Conservation (phyloP, 2,329 filamentous ascomycete species). For the Fusarium coicis region DNA sequence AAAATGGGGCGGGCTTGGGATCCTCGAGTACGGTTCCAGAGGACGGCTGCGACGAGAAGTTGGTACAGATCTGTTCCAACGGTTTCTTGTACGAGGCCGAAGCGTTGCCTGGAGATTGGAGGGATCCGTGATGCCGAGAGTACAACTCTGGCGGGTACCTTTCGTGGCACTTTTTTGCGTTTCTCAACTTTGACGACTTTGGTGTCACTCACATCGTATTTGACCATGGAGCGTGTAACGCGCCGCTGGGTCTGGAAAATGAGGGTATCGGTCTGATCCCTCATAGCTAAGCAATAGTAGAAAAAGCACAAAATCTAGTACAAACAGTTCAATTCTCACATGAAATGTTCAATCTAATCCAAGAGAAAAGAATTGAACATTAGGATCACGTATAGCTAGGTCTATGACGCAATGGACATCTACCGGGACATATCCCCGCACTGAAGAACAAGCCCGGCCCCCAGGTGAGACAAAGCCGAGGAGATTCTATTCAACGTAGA, state of each 20-base stretch:
- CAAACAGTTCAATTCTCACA: no score
- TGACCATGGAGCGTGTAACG: conserved; percentile 21
- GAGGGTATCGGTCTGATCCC: rapidly evolving
- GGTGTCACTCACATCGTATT: neutral
- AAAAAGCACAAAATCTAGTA: rapidly evolving
- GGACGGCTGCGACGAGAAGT: conserved; percentile 22
- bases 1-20: conserved; percentile 18
- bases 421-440: neutral
- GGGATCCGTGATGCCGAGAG: conserved; percentile 7
- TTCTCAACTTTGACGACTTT: neutral
- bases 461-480: neutral
- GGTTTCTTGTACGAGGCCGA: conserved; percentile 30
- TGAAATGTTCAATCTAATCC: no score
- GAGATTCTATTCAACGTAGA: no score
- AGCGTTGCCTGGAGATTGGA: neutral
- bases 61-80: conserved; percentile 17
- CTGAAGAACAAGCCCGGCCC: no score
- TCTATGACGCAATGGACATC: conserved; percentile 11
- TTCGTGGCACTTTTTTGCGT: neutral
- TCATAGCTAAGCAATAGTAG: neutral
- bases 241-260: neutral
- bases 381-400: no score
- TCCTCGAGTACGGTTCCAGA: conserved; percentile 28
- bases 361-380: no score
- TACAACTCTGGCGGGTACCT: neutral